phyloP scores from a whole-genome alignment of 768 basidiomycete species.

The Cytidiella melzeri region DNA sequence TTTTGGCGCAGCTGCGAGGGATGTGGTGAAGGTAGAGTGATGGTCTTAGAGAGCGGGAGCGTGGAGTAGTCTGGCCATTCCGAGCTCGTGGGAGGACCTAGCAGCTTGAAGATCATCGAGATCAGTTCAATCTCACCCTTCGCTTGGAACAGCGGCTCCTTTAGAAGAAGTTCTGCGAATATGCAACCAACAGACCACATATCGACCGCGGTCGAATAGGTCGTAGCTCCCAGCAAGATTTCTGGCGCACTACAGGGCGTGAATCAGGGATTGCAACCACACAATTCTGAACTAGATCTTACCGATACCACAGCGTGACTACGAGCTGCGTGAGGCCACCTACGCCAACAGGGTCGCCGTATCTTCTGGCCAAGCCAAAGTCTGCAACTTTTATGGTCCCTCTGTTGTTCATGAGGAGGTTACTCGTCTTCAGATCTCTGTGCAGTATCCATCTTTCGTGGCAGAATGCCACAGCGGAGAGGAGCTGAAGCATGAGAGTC shows the following conservation, averaged over 20 bases:
- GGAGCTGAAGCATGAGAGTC: conserved; percentile 87
- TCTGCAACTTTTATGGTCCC: conserved; percentile 99
- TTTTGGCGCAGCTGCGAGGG: conserved; percentile 74
- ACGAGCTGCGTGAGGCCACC: conserved; percentile 98
- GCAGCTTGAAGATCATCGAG: conserved; percentile 89
- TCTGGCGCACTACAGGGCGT: conserved; percentile 72
- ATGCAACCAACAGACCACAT: conserved; percentile 99
- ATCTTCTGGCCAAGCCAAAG: conserved; percentile 92
- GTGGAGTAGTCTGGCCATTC: conserved; percentile 82
- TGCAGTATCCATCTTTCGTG: conserved; percentile 98
- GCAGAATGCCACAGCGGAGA: conserved; percentile 90
- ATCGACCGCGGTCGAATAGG: conserved; percentile 93
- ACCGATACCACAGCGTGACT: conserved; percentile 99
- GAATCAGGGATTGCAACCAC: conserved; percentile 13
- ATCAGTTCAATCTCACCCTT: conserved; percentile 91
- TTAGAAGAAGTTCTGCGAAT: conserved; percentile 91
- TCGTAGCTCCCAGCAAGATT: conserved; percentile 86
- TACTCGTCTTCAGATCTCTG: conserved; percentile 95
- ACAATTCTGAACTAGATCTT: conserved; percentile 8
- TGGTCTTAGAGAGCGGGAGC: conserved; percentile 76
- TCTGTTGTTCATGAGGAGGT: conserved; percentile 97
- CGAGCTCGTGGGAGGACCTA: conserved; percentile 84
- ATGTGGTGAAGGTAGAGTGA: conserved; percentile 71
- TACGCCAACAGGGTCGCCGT: conserved; percentile 93
- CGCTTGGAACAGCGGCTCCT: conserved; percentile 97